Evolutionary conservation across 1,284 basidiomycete species (phyloP), one percentile per base, ranked within the genome.

Genomic region (Volvariella surrecta): DNA sequence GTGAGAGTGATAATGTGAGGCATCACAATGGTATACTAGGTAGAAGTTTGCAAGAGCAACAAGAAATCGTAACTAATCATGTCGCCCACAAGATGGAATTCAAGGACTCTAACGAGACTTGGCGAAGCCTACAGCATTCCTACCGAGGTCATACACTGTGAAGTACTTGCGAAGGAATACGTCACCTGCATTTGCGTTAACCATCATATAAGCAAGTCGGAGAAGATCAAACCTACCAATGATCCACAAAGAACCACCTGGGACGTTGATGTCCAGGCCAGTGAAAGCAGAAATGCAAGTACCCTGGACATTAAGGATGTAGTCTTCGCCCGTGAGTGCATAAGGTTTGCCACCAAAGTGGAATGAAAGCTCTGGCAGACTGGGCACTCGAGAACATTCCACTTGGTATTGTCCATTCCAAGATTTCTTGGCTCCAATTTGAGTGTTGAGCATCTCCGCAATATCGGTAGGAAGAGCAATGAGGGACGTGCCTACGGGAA

Each of bases 371-470:
- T 89, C 81, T n/a, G 96, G 96, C 24, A 99, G 76, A 34, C 59
- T 61, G 17, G 89, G 71, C 50, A 99, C 83, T 59, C 79, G 91
- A 48, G 76, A 67, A 61, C 96, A 99, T 54, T 95, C 91, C 48
- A 99, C 74, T 10, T 81, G 83, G 63, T 95, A 96, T 66, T 96
- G 93, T 32, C 93, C 93, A 56, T 86, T 94, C 92, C 92, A 96
- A 1, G 84, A 80, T 62, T 86, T 91, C 63, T 76, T 88, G 11
- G 93, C 94, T 50, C 91, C 92, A 44, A 94, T 94, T 61, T 95
- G 88, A 45, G 90, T 79, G 73, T 99, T 99, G 56, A 99, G 71
- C 85, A 99, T 91, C 71, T 99, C 96, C 48, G 95, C 93, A 45
- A 98, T 77, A 59, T 99, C 95, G 48, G 84, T 83, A 46, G 96